These are phyloP conservation scores for Rutidosis leptorrhynchoides DNA, from an alignment of 129 eudicot species.

Conservation along the genomic window DNA sequence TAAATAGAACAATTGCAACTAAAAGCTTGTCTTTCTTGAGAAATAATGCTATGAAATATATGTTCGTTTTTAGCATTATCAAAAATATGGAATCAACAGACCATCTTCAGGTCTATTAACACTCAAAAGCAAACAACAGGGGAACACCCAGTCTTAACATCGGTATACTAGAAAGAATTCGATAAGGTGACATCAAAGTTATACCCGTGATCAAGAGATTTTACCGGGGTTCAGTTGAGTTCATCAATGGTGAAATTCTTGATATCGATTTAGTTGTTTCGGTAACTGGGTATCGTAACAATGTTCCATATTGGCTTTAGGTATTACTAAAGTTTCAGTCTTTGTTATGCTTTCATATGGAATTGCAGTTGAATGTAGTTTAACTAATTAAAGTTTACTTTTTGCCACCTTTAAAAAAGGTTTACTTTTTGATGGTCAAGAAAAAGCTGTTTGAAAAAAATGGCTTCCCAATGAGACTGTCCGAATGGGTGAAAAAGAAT, in stretches of 20 bases:
- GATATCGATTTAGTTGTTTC: constrained; percentile 64
- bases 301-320: constrained; percentile 87
- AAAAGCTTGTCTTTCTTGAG: too few species aligned
- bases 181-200: constrained; percentile 56
- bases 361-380: not conserved
- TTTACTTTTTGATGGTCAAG: too few species aligned
- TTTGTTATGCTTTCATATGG: not conserved
- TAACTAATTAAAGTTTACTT: constrained; percentile 3
- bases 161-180: constrained; percentile 64
- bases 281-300: constrained; percentile 89
- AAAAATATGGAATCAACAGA: constrained; percentile 61
- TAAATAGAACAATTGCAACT: too few species aligned
- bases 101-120: constrained; percentile 65
- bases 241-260: constrained; percentile 52
- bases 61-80: too few species aligned
- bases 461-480: constrained; percentile 61
- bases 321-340: constrained; percentile 42
- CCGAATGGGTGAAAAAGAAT: constrained; percentile 81
- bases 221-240: constrained; percentile 42
- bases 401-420: too few species aligned
- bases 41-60: too few species aligned
- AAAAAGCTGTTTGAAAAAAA: constrained; percentile 62
- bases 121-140: constrained; percentile 56
- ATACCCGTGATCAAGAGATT: constrained; percentile 67
- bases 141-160: constrained; percentile 77